Evolutionary conservation across 2,329 filamentous ascomycete species (phyloP), one percentile per base, ranked within the genome.

Genomic region (Colletotrichum caudatum): DNA sequence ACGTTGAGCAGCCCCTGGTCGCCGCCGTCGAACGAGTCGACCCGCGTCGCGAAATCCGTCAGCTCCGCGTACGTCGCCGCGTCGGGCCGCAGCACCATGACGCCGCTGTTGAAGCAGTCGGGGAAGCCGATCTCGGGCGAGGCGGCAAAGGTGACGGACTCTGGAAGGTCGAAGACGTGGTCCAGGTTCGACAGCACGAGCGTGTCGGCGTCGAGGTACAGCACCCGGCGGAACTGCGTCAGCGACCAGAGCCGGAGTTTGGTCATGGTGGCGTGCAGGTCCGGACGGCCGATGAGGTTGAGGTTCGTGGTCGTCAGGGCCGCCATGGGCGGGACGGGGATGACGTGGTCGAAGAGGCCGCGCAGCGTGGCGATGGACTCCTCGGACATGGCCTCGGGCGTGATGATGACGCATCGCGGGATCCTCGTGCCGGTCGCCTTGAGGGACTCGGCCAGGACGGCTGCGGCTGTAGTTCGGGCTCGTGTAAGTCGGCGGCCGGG

Each of bases 71-170:
- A 92, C 70, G 90, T 90, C 61, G 88, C 87, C 83, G 90, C 83
- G 78, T 91, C 87, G 33, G 91, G 91, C 35, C 83, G 86, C 29
- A 93, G 81, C 20, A 91, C 89, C 89, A 93, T 91, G 70, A 93
- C 84, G 74, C 91, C 75, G 62, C 88, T 90, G 79, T 93, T 93
- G 85, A 93, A 93, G 75, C 88, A 89, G 81, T 93, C 91, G 16
- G 91, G 91, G 90, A 91, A 93, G 70, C 91, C 91, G 74, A 92
- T 87, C 76, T 93, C 91, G 12, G 91, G 90, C 6, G 86, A 89
- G 6, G 91, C 75, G 18, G 75, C 74, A 54, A 76, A 74, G 33
- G 46, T 23, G 16, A 75, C 62, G 12, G 86, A 84, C 1, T 82
- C 78, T 0, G 91, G 92, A 1, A 92, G 82, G 48, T 91, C 85